Evolutionary conservation across 2,329 filamentous ascomycete genomes (phyloP).

Genomic region (Xylariales sp.): DNA sequence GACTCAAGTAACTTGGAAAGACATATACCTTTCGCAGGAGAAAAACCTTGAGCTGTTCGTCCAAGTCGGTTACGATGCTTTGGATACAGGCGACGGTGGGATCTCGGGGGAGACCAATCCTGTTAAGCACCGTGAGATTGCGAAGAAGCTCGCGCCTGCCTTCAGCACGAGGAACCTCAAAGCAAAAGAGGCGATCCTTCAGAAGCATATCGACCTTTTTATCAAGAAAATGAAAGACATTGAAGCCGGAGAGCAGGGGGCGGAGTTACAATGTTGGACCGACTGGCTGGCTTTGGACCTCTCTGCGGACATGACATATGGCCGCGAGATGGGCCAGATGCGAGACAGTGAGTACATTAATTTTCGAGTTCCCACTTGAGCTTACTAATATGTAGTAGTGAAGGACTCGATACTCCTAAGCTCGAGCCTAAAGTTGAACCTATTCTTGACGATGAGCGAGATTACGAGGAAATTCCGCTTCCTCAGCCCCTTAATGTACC

Average conservation of each 20-base stretch:
- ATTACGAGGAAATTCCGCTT: slow-evolving; percentile 12
- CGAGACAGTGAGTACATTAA: slow-evolving; percentile 10
- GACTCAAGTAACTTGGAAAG: not conserved
- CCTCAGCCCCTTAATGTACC: slow-evolving; percentile 12
- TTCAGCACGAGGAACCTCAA: slow-evolving; percentile 15
- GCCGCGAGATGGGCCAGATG: slow-evolving; percentile 14
- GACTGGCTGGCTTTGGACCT: slow-evolving; percentile 17
- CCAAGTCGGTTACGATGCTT: slow-evolving; percentile 14
- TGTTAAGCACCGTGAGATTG: slow-evolving; percentile 14
- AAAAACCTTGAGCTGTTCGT: slow-evolving; percentile 15
- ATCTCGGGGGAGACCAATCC: slow-evolving; percentile 19
- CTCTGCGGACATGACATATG: slow-evolving; percentile 2
- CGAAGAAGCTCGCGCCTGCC: slow-evolving; percentile 17
- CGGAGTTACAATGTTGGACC: slow-evolving; percentile 14
- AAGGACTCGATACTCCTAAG: slow-evolving; percentile 9
- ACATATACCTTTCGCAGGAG: slow-evolving; percentile 16
- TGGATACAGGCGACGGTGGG: slow-evolving; percentile 16
- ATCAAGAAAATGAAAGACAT: slow-evolving; percentile 14
- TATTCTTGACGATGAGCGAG: slow-evolving; percentile 9
- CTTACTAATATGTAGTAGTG: slow-evolving; percentile 3
- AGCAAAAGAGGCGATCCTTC: slow-evolving; percentile 13
- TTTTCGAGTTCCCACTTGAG: not conserved
- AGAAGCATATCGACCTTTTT: slow-evolving; percentile 17
- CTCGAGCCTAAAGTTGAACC: slow-evolving; percentile 7
- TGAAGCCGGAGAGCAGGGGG: not conserved